phyloP scores from a whole-genome alignment of 2,329 filamentous ascomycete genomes.

The Sporothrix pseudoabietina region DNA sequence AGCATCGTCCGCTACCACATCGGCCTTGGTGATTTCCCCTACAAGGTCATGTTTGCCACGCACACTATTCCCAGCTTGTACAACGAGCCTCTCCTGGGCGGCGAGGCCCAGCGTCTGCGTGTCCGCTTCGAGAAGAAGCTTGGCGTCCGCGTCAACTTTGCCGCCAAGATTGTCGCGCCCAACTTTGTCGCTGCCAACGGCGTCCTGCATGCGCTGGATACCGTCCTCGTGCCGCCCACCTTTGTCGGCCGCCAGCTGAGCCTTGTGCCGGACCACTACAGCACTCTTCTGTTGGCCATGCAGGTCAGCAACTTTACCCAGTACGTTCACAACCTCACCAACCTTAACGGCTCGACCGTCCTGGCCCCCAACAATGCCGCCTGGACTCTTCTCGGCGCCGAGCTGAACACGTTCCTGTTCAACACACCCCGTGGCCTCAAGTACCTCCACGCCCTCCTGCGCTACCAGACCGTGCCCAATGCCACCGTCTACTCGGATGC shows the following conservation, averaged over 20 bases:
- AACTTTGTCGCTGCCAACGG: slow-evolving; percentile 80
- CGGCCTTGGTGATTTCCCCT: slow-evolving; percentile 66
- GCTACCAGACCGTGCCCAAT: slow-evolving; percentile 76
- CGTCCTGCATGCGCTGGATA: slow-evolving; percentile 75
- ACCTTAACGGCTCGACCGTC: slow-evolving; percentile 66
- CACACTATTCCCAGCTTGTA: slow-evolving; percentile 75
- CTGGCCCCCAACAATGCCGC: slow-evolving; percentile 82
- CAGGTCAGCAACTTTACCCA: slow-evolving; percentile 71
- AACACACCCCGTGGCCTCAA: slow-evolving; percentile 68
- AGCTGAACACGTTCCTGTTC: slow-evolving; percentile 83
- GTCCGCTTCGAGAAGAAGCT: slow-evolving; percentile 60
- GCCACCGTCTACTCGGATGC: slow-evolving; percentile 82
- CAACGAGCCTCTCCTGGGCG: slow-evolving; percentile 61
- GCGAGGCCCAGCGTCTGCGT: slow-evolving; percentile 70
- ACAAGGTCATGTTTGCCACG: slow-evolving; percentile 63
- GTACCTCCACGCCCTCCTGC: slow-evolving; percentile 74
- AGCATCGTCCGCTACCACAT: slow-evolving; percentile 75
- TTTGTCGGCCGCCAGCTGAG: slow-evolving; percentile 55
- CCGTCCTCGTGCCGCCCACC: slow-evolving; percentile 75
- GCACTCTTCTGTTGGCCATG: slow-evolving; percentile 74
- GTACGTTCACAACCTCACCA: slow-evolving; percentile 55
- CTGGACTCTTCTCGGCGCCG: slow-evolving; percentile 72
- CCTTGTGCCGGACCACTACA: slow-evolving; percentile 75
- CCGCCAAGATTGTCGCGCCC: slow-evolving; percentile 67
- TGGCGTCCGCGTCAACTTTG: slow-evolving; percentile 75